Base-by-base conservation (phyloP, 2,329 filamentous ascomycete species). In the Fusarium sp. region DNA sequence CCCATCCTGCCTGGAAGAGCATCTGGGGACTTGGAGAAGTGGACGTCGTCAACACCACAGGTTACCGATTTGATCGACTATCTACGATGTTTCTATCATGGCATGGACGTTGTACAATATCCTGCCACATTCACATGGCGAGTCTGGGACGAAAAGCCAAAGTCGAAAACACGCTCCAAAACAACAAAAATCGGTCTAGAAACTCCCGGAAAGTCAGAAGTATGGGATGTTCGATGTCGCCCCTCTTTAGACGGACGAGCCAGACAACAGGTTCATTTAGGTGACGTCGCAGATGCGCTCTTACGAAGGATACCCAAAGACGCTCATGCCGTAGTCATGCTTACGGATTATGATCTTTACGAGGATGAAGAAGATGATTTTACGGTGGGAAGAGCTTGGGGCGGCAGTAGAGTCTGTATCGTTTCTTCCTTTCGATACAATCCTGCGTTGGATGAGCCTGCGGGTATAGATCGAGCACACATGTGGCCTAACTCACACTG, bases 401-500 rank as follows among this genome's bases (percentile, higher is more conserved):
- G 90, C 0, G 87, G 85, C 0, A 88, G 86, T 61, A 82, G 90
- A 7, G 85, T 92, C 3, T 84, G 85, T 0, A 84, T 92, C 2
- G 87, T 93, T 1, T 89, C 86, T 0, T 84, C 81, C 0, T 88
- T 90, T 12, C 80, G 90, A 27, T 92, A 92, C 67, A 81, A 88
- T 48, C 90, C 90, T 0, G 59, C 67, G 0, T 78, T 89, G 24
- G 83, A 84, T 18, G 73, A 80, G 6, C 62, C 77, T 4, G 81
- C 77, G 1, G 70, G 64, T 2, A 76, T 82, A 6, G 81, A 88
- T 41, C 71, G 78, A 18, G 73, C 75, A 2, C 90, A 93, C 76
- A 83, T 84, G 66, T 93, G 90, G 91, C 90, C 90, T 0, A 82
- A 85, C 6, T 87, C 86, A 8, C 90, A 92, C 76, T 92, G 90